Percentiles rank a stretch among this genome's conserved stretches.
phyloP scores from a whole-genome alignment of 2,329 filamentous ascomycete genomes.

The Grosmannia penicillata region DNA sequence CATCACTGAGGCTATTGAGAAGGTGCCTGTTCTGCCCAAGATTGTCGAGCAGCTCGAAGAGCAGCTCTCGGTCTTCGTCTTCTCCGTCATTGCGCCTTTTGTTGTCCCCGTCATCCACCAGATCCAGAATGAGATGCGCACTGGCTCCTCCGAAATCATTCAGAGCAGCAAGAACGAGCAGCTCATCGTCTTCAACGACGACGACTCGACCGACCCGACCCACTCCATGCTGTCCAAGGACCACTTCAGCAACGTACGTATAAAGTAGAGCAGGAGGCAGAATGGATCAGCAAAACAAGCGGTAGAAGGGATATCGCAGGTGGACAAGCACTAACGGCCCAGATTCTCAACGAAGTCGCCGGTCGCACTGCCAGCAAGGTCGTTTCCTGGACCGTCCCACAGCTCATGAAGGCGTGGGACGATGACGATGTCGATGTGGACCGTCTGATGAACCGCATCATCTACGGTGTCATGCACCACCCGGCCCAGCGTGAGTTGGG shows the following conservation, averaged over 20 bases:
- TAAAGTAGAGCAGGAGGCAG: no score
- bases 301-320: no score
- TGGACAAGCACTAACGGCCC: no score
- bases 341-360: constrained; percentile 69
- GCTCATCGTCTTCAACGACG: constrained; percentile 72
- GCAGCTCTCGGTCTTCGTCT: constrained; percentile 78
- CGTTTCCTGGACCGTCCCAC: constrained; percentile 74
- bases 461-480: constrained; percentile 75
- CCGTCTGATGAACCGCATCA: constrained; percentile 58
- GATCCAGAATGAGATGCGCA: constrained; percentile 74
- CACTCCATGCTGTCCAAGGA: constrained; percentile 96
- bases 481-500: constrained; percentile 62
- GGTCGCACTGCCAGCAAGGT: constrained; percentile 68
- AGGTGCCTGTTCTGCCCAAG: constrained; percentile 72
- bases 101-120: constrained; percentile 74
- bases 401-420: constrained; percentile 80
- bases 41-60: constrained; percentile 77
- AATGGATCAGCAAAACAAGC: no score
- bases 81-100: constrained; percentile 80
- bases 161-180: constrained; percentile 72
- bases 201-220: constrained; percentile 64
- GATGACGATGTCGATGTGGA: constrained; percentile 56
- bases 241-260: constrained; percentile 70
- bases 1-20: constrained; percentile 65
- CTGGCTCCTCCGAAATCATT: constrained; percentile 77